Percentiles rank a stretch among this genome's conserved stretches.
Conservation (phyloP, 2,329 filamentous ascomycete genomes). For the Magnaporthiopsis rhizophila region DNA sequence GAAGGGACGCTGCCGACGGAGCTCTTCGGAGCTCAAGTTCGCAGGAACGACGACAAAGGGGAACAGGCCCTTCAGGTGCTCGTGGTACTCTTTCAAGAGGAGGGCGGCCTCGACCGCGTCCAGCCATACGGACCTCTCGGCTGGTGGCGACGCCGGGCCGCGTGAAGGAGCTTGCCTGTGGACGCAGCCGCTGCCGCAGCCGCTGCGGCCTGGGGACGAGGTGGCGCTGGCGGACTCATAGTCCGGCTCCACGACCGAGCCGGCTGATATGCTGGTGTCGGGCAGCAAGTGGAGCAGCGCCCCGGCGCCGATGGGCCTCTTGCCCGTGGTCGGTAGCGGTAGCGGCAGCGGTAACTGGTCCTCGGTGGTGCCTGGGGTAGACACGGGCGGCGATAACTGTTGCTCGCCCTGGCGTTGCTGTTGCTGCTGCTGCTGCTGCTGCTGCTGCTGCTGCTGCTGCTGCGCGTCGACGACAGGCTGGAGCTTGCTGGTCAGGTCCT, state of each 20-base stretch:
- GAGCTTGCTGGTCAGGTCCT: conserved; percentile 40
- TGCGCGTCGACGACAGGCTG: conserved; percentile 17
- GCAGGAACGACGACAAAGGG: conserved; percentile 37
- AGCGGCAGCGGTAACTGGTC: too few species aligned
- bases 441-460: conserved; percentile 9
- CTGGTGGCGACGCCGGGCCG: too few species aligned
- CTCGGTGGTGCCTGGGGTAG: background rate
- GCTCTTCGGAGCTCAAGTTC: conserved; percentile 25
- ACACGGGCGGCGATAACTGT: conserved; percentile 9
- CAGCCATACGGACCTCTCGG: conserved; percentile 27
- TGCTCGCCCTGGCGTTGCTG: background rate
- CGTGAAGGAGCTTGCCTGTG: background rate
- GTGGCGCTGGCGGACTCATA: background rate
- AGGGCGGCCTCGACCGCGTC: conserved; percentile 29
- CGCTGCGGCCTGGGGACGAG: background rate
- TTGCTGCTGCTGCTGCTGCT: conserved; percentile 7
- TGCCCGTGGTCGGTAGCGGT: background rate
- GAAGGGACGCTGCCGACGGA: conserved; percentile 32
- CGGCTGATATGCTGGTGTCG: background rate
- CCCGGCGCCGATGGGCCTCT: background rate
- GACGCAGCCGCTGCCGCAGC: background rate
- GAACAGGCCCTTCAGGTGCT: conserved; percentile 27
- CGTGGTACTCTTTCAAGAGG: conserved; percentile 29
- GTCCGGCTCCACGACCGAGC: background rate
- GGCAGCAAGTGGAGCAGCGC: background rate